Conservation (phyloP, 2,329 filamentous ascomycete genomes). For the Dactylellina parvicollis region DNA sequence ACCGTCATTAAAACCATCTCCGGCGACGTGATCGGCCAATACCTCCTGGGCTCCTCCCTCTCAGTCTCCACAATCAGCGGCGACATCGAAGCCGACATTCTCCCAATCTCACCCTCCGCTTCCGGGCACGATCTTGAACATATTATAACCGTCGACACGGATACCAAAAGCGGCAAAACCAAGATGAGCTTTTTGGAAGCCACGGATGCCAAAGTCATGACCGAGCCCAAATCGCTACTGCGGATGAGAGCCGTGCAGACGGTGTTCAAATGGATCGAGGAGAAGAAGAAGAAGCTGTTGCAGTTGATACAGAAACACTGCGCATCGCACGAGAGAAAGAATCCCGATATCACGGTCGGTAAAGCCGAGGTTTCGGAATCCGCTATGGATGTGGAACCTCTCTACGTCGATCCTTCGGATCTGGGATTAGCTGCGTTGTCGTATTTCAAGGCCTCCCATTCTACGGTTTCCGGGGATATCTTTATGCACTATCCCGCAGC, state of each 20-base stretch:
- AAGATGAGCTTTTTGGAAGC: slow-evolving; percentile 43
- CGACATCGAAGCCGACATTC: slow-evolving; percentile 50
- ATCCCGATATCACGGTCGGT: slow-evolving; percentile 8
- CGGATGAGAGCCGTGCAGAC: slow-evolving; percentile 34
- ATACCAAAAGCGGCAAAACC: slow-evolving; percentile 39
- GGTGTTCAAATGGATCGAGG: slow-evolving; percentile 44
- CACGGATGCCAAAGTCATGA: slow-evolving; percentile 45
- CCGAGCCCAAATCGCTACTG: slow-evolving; percentile 41
- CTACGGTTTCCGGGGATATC: slow-evolving; percentile 32
- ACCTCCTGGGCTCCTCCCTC: slow-evolving; percentile 47
- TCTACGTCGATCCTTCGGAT: slow-evolving; percentile 37
- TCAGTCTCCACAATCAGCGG: slow-evolving; percentile 46
- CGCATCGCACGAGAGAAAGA: background rate
- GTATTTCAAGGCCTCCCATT: slow-evolving; percentile 37
- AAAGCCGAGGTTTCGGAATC: slow-evolving; percentile 15
- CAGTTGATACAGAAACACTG: slow-evolving; percentile 47
- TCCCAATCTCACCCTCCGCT: slow-evolving; percentile 35
- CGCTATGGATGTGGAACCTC: slow-evolving; percentile 11
- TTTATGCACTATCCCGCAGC: slow-evolving; percentile 37
- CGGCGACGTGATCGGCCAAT: slow-evolving; percentile 48
- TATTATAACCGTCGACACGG: slow-evolving; percentile 32
- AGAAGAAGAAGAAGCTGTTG: slow-evolving; percentile 22
- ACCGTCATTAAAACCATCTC: slow-evolving; percentile 35
- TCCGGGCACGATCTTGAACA: slow-evolving; percentile 28
- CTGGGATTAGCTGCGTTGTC: slow-evolving; percentile 25